Base-by-base conservation (phyloP, 2,329 filamentous ascomycete genomes). In the Alternaria ventricosa region DNA sequence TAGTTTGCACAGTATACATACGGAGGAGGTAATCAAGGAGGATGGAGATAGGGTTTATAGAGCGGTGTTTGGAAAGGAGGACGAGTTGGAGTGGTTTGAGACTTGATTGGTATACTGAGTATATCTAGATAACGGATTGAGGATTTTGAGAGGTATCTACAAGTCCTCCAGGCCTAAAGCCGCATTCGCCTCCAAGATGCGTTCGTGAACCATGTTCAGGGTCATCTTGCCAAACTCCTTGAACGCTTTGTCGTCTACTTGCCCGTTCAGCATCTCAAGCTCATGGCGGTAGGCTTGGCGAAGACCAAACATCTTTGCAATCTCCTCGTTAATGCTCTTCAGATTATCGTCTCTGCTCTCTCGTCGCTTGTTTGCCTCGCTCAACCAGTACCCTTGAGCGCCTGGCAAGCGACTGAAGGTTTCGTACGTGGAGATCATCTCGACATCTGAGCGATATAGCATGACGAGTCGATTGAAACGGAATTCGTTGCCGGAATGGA, bases 21-120 rank as follows among this genome's bases (percentile, higher is more conserved):
- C 76, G 0, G 75, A 78, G 61, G 76, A 78, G 55, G 66, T 72
- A 1, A 54, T 77, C 9, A 77, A 73, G 57, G 66, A 66, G 8
- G 71, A 76, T 60, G 75, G 73, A 0, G 75, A 78, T 25, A 66
- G 69, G 33, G 73, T 75, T 2, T 79, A 75, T 28, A 63, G 75
- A 27, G 76, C 76, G 2, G 71, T 79, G n/a, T 78, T 79, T 44
- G 66, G 61, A 10, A 72, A 71, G 56, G 62, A 71, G 8, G 76
- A 79, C 64, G 61, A 45, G 55, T 58, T 79, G 44, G 73, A 77
- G 58, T 79, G 75, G 76, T 79, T 79, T 61, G 76, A 79, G 47
- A 78, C 75, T 13, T 79, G 36, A 41, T 41, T 3, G n/a, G 0
- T 18, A 3, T 11, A 18, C n/a, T 41, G 9, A 2, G n/a, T 36